Conservation (phyloP, 345 rosid species). For the Citrus mangshanensis region DNA sequence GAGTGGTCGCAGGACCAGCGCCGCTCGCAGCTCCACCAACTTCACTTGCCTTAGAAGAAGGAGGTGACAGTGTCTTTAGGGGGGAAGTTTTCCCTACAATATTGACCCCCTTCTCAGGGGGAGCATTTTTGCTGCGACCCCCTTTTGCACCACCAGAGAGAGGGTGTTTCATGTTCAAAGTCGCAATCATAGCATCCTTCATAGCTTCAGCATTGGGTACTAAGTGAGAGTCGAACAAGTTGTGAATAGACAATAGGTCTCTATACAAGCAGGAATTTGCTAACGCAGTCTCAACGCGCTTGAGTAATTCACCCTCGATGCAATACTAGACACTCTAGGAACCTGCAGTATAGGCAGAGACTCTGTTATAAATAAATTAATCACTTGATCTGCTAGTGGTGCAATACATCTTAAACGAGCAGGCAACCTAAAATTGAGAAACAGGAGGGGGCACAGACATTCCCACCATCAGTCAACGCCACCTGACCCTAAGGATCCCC, state of each 20-base stretch:
- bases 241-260: accelerated
- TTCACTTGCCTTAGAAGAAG: accelerated
- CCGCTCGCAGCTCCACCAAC: accelerated
- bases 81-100: too few species aligned
- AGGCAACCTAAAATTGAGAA: accelerated
- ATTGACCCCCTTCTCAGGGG: accelerated
- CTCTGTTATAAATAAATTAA: too few species aligned
- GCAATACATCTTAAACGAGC: too few species aligned
- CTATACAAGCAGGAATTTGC: accelerated
- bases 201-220: too few species aligned
- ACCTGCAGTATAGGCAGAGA: accelerated
- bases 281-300: too few species aligned
- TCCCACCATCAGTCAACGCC: accelerated
- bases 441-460: accelerated
- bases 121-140: too few species aligned
- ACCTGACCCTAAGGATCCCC: accelerated
- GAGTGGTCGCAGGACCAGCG: too few species aligned
- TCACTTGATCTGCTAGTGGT: too few species aligned
- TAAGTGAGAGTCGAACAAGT: too few species aligned
- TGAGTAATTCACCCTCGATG: accelerated
- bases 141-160: accelerated
- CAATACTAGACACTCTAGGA: accelerated
- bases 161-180: too few species aligned
- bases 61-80: accelerated
- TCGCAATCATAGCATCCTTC: accelerated